Base-by-base conservation (phyloP, 1,284 basidiomycete genomes). In the Hemileia vastatrix region DNA sequence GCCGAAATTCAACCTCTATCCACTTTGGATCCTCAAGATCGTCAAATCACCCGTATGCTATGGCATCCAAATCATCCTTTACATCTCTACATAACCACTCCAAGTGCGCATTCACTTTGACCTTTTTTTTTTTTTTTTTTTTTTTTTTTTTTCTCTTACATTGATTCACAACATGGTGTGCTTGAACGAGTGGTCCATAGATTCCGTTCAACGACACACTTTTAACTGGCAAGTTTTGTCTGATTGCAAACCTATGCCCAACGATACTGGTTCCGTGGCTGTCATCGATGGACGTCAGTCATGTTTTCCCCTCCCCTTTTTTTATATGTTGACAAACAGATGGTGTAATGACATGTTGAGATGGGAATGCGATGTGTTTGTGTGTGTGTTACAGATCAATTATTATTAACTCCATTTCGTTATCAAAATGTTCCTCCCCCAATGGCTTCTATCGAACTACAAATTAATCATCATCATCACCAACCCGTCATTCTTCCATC, bases 361-460 rank as follows among this genome's bases (percentile, higher is more conserved):
- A n/a, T n/a, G n/a, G n/a, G n/a, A n/a, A n/a, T n/a, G n/a, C n/a
- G n/a, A n/a, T n/a, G n/a, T n/a, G n/a, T 8, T 27, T 31, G 11
- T 43, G 64, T 44, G 58, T 50, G 50, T 60, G 6, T 8, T 63
- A 63, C 66, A 92, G 86, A 82, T 1, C 79, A 80, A n/a, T 78
- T 90, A 52, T 82, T 93, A 2, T 78, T 97, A 48, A 98, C 94
- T 0, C 88, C 94, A 3, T 97, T 98, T 80, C 83, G 92, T 36
- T 83, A 84, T 2, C 90, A 95, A 77, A 96, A 94, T 72, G 83
- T 94, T 1, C 94, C 94, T 3, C 94, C 94, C 18, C 95, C 94
- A 0, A 95, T 97, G 92, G 87, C 86, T 0, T 86, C 90, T 0
- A 81, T 82, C 71, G 80, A 83, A 59, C 81, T 95, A 4, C 55